A percentile compares a stretch with the other conserved stretches of the same genome.
phyloP scores from a whole-genome alignment of 805 yeast species.

The Monosporozyma siamensis region DNA sequence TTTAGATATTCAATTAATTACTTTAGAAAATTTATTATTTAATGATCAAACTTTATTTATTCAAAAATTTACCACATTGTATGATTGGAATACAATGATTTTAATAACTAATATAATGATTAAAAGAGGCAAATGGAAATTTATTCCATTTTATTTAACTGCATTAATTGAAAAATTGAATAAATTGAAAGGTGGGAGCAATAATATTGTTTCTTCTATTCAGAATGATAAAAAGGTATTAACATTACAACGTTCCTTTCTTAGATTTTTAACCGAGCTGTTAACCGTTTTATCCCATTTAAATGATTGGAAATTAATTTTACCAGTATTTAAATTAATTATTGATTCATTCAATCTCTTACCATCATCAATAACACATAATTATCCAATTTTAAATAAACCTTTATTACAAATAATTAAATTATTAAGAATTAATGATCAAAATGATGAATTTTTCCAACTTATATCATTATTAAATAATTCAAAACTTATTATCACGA shows the following conservation, averaged over 20 bases:
- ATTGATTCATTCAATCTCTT: slow-evolving; percentile 5
- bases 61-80: slow-evolving; percentile 17
- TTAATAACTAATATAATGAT: slow-evolving; percentile 11
- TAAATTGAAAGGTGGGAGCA: not conserved
- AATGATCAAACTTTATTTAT: slow-evolving; percentile 1
- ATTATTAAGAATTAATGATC: slow-evolving; percentile 12
- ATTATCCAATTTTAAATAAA: slow-evolving; percentile 2
- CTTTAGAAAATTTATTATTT: slow-evolving; percentile 20
- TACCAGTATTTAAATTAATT: slow-evolving; percentile 11
- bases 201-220: not conserved
- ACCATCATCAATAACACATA: not conserved
- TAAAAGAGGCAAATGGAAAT: slow-evolving; percentile 13
- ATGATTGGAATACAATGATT: slow-evolving; percentile 17
- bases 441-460: slow-evolving; percentile 21
- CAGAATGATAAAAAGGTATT: not conserved
- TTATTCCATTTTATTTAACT: slow-evolving; percentile 15
- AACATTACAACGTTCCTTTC: slow-evolving; percentile 4
- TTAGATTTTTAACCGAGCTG: slow-evolving; percentile 18
- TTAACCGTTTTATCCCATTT: slow-evolving; percentile 13
- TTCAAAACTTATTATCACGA: slow-evolving; percentile 6
- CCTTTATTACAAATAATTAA: slow-evolving; percentile 6
- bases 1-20: slow-evolving; percentile 19
- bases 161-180: slow-evolving; percentile 17
- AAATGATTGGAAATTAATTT: slow-evolving; percentile 17
- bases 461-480: slow-evolving; percentile 12